Evolutionary conservation across 139 green algal species (phyloP).

Genomic region (Limnomonas spitsbergensis): DNA sequence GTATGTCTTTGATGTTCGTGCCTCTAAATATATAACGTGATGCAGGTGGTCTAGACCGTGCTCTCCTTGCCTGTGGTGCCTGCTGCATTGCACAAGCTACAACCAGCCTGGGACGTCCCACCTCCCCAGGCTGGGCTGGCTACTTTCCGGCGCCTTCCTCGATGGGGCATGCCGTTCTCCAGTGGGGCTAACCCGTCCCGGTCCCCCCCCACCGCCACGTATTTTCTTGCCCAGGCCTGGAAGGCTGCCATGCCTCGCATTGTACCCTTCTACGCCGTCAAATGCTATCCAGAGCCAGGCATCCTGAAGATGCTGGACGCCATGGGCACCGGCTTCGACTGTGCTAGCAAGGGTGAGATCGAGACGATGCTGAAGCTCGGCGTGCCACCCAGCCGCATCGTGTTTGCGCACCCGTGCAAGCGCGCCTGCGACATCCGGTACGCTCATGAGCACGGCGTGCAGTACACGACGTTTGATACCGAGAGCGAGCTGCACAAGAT

Average conservation of each 20-base stretch:
- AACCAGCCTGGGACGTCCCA: neutral
- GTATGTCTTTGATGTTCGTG: too few species aligned
- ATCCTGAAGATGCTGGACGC: constrained; percentile 79
- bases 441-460: constrained; percentile 24
- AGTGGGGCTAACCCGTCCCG: constrained; percentile 11
- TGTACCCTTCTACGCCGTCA: constrained; percentile 90
- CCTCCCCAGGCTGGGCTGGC: neutral
- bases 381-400: constrained; percentile 70
- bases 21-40: too few species aligned
- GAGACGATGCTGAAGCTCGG: constrained; percentile 76
- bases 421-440: constrained; percentile 71
- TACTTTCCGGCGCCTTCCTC: neutral
- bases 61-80: too few species aligned
- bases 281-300: constrained; percentile 88
- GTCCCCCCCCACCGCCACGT: too few species aligned
- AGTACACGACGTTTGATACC: constrained; percentile 91
- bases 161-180: constrained; percentile 12
- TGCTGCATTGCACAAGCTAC: too few species aligned
- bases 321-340: constrained; percentile 93
- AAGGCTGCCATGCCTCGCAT: constrained; percentile 80
- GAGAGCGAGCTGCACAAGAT: constrained; percentile 90
- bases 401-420: constrained; percentile 97
- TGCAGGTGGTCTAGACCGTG: too few species aligned
- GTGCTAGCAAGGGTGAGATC: constrained; percentile 85
- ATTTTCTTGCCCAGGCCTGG: too few species aligned